Base-by-base conservation (phyloP, 306 rosid species). In the Cyamopsis tetragonoloba region DNA sequence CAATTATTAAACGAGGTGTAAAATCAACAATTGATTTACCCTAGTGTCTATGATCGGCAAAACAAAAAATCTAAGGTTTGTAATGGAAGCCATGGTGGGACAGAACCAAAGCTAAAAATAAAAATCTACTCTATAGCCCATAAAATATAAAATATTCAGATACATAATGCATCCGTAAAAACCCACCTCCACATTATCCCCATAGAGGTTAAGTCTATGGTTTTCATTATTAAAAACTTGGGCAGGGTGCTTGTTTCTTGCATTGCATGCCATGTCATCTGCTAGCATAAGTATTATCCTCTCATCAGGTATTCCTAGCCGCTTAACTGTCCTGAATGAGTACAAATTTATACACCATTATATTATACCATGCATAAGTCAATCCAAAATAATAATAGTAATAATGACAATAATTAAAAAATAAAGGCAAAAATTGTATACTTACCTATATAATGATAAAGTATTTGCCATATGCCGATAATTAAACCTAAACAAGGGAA, bases 401-500 rank as follows among this genome's bases (percentile, higher is more conserved):
- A n/a, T n/a, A n/a, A n/a, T n/a, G n/a, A n/a, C n/a, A n/a, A 55
- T 4, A 43, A 20, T 43, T 32, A 10, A 69, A 71, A 53, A 30
- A 32, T 14, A 76, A n/a, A 58, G 10, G 15, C 7, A 2, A 14
- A 73, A 71, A 50, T 50, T 51, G 56, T 39, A 71, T 58, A 26
- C 73, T 53, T 70, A 82, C 98, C 97, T 82, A 50, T 93, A 93
- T 78, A 93, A 77, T 39, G 97, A 93, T 64, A 93, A 62, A 24
- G 99, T 90, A 70, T 93, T 93, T 63, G 99, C 99, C 99, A 93
- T 93, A 62, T 93, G 99, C 59, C 99, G 79, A 63, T 93, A 93
- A 55, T 93, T 90, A 80, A 93, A 93, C 99, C 99, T 93, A 87
- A 55, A 74, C 8, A 64, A 74, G 17, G 71, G 69, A 68, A 68